Percentiles rank a stretch among this genome's conserved stretches.
Conservation (phyloP, 306 rosid species). For the Gastrolobium bilobum region DNA sequence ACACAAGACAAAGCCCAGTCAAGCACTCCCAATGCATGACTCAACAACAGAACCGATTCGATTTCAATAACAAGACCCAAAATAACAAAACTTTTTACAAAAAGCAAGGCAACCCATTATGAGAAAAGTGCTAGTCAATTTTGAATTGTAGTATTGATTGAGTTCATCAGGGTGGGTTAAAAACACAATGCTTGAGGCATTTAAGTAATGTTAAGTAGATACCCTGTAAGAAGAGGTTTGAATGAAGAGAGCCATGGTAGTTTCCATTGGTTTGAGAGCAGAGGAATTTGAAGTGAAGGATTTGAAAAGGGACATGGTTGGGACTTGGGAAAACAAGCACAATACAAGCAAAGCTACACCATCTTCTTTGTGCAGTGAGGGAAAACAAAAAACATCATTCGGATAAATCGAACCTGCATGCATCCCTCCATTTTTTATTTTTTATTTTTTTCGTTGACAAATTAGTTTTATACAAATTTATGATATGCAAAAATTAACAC, state of each 20-base stretch:
- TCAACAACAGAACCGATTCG: background rate
- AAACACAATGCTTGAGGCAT: background rate
- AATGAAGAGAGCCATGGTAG: slow-evolving; percentile 70
- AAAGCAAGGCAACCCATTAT: slow-evolving; percentile 33
- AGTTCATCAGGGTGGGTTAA: background rate
- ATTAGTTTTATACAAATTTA: no score
- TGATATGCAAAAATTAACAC: no score
- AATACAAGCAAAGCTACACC: no score
- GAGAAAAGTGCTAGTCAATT: background rate
- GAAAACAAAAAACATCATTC: slow-evolving; percentile 3
- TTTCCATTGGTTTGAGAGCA: slow-evolving; percentile 55
- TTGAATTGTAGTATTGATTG: no score
- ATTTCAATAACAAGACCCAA: background rate
- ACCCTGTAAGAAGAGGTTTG: slow-evolving; percentile 75
- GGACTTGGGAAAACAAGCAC: no score
- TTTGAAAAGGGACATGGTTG: slow-evolving; percentile 62
- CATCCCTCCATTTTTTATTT: no score
- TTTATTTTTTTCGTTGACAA: no score
- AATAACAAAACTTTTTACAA: background rate
- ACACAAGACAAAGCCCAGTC: no score
- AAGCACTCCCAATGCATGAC: slow-evolving; percentile 1
- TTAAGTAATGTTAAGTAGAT: no score
- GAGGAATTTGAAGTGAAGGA: slow-evolving; percentile 68
- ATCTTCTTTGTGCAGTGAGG: background rate
- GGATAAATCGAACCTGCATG: slow-evolving; percentile 32